Evolutionary conservation across 176 grass and related monocot species (phyloP), one percentile per base, ranked within the genome.

Genomic region (Metroxylon sagu): DNA sequence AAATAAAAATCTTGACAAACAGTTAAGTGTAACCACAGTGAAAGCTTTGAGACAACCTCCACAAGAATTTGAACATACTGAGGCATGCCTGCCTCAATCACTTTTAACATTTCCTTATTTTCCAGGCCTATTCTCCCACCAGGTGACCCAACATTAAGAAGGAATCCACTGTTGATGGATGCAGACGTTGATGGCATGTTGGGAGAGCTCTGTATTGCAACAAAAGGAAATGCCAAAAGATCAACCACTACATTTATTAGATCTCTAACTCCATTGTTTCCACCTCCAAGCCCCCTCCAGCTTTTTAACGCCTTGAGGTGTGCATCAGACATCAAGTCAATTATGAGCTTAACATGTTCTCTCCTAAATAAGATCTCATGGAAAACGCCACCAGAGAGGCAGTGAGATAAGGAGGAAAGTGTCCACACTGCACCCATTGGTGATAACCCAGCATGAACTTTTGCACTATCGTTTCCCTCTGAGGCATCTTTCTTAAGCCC

Each of bases 141-240:
- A 57, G 93, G 87, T 26, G 87, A 91, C 52, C 68, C 76, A 51
- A 71, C 54, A 74, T 91, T 97, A 26, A 97, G 79, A 65, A 97
- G 82, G 70, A 87, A 97, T 16, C 92, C 92, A 75, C 92, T 88
- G 64, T 91, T 97, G 27, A 91, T 85, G 29, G 87, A 97, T 51
- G 93, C 93, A 60, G 84, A 80, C 19, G 83, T 73, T 51, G 82
- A 81, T 28, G 87, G 76, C 58, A 91, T 84, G 56, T 75, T 87
- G 65, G 92, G 83, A 66, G 83, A 87, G 62, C 87, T 97, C 74
- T 97, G 87, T 53, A 91, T 70, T 57, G 92, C 92, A 18, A 97
- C 92, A 80, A 97, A 91, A 59, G 87, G 83, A 69, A 97, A 97
- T 63, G 93, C 93, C 76, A 97, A 78, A 56, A 97, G 71, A 80